Conservation (phyloP, 257 asterid genomes). For the Capsicum rhomboideum region DNA sequence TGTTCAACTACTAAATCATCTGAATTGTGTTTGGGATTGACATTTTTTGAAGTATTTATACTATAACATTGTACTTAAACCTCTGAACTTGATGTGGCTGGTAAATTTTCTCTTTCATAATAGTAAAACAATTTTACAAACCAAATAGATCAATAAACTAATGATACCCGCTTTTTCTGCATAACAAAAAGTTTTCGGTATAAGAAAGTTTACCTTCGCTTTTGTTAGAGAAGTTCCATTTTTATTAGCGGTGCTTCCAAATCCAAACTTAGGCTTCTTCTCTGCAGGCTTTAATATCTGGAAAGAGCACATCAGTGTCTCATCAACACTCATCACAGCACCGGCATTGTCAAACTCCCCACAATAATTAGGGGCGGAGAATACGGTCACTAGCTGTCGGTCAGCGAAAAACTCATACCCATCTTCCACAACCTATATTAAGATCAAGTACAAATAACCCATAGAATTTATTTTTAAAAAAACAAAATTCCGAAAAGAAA, state of each 20-base stretch:
- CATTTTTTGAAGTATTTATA: background rate
- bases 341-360: slow-evolving; percentile 83
- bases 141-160: background rate
- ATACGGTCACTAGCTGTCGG: slow-evolving; percentile 70
- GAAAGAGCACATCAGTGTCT: slow-evolving; percentile 79
- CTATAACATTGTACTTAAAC: background rate
- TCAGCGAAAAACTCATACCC: slow-evolving; percentile 87
- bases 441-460: background rate
- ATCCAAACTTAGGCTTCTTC: slow-evolving; percentile 62
- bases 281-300: slow-evolving; percentile 77
- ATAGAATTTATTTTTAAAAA: background rate
- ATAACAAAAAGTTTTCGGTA: background rate
- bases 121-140: background rate
- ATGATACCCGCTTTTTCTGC: background rate
- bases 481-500: background rate
- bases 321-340: slow-evolving; percentile 84
- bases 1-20: no score
- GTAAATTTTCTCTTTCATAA: background rate
- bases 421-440: slow-evolving; percentile 62
- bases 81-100: background rate
- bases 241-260: slow-evolving; percentile 54
- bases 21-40: no score
- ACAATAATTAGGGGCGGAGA: slow-evolving; percentile 80
- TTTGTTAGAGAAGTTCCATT: slow-evolving; percentile 45
- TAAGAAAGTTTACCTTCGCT: slow-evolving; percentile 34